Evolutionary conservation across 768 basidiomycete species (phyloP), one percentile per base, ranked within the genome.

Genomic region (Auricularia cornea): DNA sequence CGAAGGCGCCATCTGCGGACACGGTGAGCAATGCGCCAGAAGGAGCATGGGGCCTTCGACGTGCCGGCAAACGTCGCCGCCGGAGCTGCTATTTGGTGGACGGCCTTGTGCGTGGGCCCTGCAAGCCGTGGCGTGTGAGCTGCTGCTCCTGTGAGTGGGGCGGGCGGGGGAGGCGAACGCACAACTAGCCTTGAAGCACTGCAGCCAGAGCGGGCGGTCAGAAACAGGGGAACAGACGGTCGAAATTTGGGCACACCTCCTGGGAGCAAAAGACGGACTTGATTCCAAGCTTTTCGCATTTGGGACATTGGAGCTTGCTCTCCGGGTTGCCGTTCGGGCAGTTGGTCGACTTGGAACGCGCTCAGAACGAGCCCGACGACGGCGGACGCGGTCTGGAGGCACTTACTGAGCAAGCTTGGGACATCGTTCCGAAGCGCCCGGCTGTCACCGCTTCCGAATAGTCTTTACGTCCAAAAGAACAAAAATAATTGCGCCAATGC

Each of bases 1-100:
- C 88, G 72, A 84, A 91, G 28, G 85, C 84, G 65, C 87, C 86
- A 73, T 89, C 91, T 91, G 69, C 32, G 33, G 23, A 26, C 16
- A 30, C 18, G 28, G 29, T 57, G 54, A 57, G 54, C 5, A 26
- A 18, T 18, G 44, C 5, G 44, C 54, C 26, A n/a, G 8, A 16
- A n/a, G n/a, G 54, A 57, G 54, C 54, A 26, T 57, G 30, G 44
- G 20, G 23, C 20, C 20, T 8, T 6, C 44, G 12, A 18, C 20
- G 5, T 48, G 16, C 54, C 54, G 18, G 54, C 28, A 26, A n/a
- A n/a, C n/a, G n/a, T n/a, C n/a, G 54, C 28, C 23, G 16, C 26
- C 12, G 26, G 54, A 10, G 54, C 54, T 4, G 54, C 54, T 14
- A 31, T 57, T 26, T 31, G 26, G 30, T 57, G 54, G 30, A 57